Base-by-base conservation (phyloP, 371 early-diverging fungal species). In the Smittium mucronatum region DNA sequence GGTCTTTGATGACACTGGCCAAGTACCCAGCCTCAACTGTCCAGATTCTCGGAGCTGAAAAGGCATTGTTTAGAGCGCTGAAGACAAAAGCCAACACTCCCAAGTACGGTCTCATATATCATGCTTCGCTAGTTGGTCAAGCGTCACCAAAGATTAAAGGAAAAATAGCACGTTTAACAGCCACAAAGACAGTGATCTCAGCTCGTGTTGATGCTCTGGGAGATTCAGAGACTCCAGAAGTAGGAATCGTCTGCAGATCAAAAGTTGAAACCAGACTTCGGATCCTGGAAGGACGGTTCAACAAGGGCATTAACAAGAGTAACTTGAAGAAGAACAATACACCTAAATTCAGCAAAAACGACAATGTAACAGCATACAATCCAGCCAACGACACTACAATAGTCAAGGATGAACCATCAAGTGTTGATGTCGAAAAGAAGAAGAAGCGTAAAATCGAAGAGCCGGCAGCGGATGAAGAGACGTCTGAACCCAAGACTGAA, bases 31-130 rank as follows among this genome's bases (percentile, higher is more conserved):
- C 94, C 36, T 91, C 93, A 67, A 95, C 97, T 70, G 88, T 98
- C 69, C 98, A 98, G 85, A 93, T 98, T 66, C 85, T 95, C 30
- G 98, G 98, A 79, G 96, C 98, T 66, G 97, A 98, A 83, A 98
- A 98, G 86, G 95, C 95, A 30, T 86, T 95, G 60, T 95, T 95
- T 85, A 87, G 95, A 72, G 95, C 98, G 11, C 79, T 97, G 74
- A 95, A 94, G 87, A 89, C 91, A 70, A 91, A 94, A 83, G 84
- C 89, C 76, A 88, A 93, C 80, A 97, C 98, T 34, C 98, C 98
- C 73, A 97, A 98, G 83, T 95, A 95, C 77, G 98, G 98, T 78
- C 82, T 95, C 67, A 87, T 98, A 71, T 98, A 90, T 80, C 92
- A 95, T 76, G 89, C 94, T 34, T 88, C 89, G 33, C 82, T 96